Evolutionary conservation across 768 basidiomycete species (phyloP).

Genomic region (Tulasnella sp.): DNA sequence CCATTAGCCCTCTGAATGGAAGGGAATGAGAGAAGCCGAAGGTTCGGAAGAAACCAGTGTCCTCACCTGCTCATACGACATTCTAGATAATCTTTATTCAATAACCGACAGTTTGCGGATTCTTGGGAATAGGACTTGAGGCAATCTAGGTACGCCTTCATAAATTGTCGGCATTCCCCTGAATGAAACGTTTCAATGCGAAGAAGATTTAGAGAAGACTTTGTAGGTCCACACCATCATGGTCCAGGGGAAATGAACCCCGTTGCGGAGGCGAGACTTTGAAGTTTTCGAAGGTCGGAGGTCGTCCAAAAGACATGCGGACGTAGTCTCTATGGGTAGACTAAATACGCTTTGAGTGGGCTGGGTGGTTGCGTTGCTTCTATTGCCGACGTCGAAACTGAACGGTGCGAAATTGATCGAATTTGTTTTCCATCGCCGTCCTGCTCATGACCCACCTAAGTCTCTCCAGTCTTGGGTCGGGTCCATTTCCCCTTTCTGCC

Average conservation of each 20-base stretch:
- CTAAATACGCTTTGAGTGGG: background rate
- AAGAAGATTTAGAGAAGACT: background rate
- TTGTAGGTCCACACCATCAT: slow-evolving; percentile 36
- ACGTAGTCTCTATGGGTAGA: background rate
- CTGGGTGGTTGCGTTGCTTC: background rate
- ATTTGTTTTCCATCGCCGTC: background rate
- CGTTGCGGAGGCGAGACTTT: slow-evolving; percentile 38
- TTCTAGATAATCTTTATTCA: slow-evolving; percentile 37
- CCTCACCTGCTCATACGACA: slow-evolving; percentile 41
- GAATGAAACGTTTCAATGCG: background rate
- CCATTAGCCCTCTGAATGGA: slow-evolving; percentile 36
- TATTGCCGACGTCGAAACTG: background rate
- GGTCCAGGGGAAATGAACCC: slow-evolving; percentile 41
- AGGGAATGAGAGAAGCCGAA: background rate
- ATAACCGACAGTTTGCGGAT: slow-evolving; percentile 36
- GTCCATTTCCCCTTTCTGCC: too few species aligned
- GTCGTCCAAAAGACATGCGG: slow-evolving; percentile 39
- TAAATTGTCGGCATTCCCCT: slow-evolving; percentile 40
- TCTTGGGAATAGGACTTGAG: slow-evolving; percentile 35
- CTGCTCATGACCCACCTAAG: background rate
- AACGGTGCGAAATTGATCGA: background rate
- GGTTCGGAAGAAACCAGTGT: background rate
- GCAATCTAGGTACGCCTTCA: slow-evolving; percentile 38
- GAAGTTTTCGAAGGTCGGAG: slow-evolving; percentile 37
- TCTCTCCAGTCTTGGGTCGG: too few species aligned